phyloP scores from a whole-genome alignment of 192 early-diverging fungal genomes.

The Thoreauomyces humboldtii region DNA sequence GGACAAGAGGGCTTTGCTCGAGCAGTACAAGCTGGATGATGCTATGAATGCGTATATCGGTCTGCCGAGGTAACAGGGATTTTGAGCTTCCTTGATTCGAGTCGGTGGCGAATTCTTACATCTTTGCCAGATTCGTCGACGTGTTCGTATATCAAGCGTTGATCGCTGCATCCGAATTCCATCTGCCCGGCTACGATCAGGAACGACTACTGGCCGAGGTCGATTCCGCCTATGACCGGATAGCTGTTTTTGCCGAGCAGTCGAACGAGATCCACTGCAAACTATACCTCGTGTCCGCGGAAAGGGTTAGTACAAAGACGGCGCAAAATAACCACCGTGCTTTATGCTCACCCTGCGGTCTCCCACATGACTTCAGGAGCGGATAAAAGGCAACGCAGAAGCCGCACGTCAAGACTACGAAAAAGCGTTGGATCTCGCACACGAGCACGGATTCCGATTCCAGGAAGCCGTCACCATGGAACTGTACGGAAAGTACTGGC shows the following conservation, averaged over 20 bases:
- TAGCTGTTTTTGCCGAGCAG: slow-evolving; percentile 3
- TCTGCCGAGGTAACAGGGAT: slow-evolving; percentile 18
- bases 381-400: slow-evolving; percentile 13
- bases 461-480: slow-evolving; percentile 44
- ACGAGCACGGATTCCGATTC: slow-evolving; percentile 32
- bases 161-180: slow-evolving; percentile 18
- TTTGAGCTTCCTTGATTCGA: too few species aligned
- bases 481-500: slow-evolving; percentile 38
- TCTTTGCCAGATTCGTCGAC: slow-evolving; percentile 16
- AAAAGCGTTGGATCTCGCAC: slow-evolving; percentile 37
- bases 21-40: slow-evolving; percentile 13
- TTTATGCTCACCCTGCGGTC: neutral
- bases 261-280: slow-evolving; percentile 19
- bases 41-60: slow-evolving; percentile 10
- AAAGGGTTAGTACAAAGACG: slow-evolving; percentile 4
- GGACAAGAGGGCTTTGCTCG: slow-evolving; percentile 9
- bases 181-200: neutral
- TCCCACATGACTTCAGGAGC: neutral
- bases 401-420: slow-evolving; percentile 38
- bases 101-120: too few species aligned
- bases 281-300: slow-evolving; percentile 3
- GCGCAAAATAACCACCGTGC: neutral
- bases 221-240: neutral
- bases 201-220: slow-evolving; percentile 2
- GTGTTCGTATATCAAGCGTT: slow-evolving; percentile 19